These are phyloP conservation scores for Rhizopogon hawkerae DNA, from an alignment of 1,284 basidiomycete species.

Conservation along the genomic window DNA sequence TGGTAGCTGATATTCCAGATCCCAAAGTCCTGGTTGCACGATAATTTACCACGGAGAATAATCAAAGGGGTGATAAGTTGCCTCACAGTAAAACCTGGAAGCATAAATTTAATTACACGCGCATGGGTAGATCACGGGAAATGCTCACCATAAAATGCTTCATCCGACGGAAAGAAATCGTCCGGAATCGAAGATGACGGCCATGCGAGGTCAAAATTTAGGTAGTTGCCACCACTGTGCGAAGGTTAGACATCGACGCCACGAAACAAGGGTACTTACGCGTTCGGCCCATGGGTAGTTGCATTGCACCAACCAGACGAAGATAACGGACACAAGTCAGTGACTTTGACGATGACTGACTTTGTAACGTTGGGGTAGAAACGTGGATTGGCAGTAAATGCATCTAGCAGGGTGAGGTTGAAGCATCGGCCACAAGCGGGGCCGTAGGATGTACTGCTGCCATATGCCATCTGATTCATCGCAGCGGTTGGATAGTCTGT, in stretches of 20 bases:
- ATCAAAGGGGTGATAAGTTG: background rate
- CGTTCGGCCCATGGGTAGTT: constrained; percentile 48
- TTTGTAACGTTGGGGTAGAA: constrained; percentile 57
- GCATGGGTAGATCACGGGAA: background rate
- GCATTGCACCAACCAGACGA: constrained; percentile 59
- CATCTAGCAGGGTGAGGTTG: constrained; percentile 62
- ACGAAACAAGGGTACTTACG: constrained; percentile 33
- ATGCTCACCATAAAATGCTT: constrained; percentile 44
- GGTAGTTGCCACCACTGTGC: constrained; percentile 49
- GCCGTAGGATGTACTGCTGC: constrained; percentile 64
- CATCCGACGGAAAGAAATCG: constrained; percentile 66
- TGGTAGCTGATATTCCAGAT: constrained; percentile 74
- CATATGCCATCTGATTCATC: constrained; percentile 67
- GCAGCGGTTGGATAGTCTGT: constrained; percentile 72
- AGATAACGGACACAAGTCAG: constrained; percentile 62
- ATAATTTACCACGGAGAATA: background rate
- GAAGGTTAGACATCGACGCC: background rate
- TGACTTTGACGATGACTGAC: constrained; percentile 63
- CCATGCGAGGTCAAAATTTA: constrained; percentile 73
- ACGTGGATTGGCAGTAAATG: constrained; percentile 56
- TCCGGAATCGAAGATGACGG: constrained; percentile 62
- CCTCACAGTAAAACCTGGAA: constrained; percentile 36
- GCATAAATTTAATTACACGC: background rate
- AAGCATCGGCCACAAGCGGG: constrained; percentile 71
- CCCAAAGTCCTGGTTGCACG: constrained; percentile 56